A percentile compares a stretch with the other conserved stretches of the same genome.
Conservation (phyloP, 768 basidiomycete species). For the Lactarius evosmus region DNA sequence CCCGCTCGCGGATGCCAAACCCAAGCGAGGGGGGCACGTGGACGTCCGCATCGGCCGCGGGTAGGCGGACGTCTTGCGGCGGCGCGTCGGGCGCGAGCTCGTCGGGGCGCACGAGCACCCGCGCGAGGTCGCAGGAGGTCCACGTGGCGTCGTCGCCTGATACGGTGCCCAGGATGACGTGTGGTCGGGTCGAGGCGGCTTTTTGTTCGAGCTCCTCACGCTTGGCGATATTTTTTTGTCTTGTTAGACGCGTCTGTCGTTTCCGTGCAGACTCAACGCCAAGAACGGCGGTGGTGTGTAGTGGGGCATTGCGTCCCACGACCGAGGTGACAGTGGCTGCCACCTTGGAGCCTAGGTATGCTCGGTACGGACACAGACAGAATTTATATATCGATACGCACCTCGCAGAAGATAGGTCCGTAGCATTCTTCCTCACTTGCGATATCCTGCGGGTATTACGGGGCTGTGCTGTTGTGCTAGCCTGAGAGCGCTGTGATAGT, state of each 20-base stretch:
- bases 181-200: conserved; percentile 46
- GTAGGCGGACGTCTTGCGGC: not conserved
- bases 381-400: conserved; percentile 18
- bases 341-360: conserved; percentile 36
- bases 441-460: conserved; percentile 31
- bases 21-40: conserved; percentile 51
- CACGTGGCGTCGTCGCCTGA: conserved; percentile 65
- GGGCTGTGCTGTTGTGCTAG: conserved; percentile 10
- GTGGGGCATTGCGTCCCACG: conserved; percentile 32
- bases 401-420: conserved; percentile 30
- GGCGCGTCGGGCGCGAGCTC: conserved; percentile 19
- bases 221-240: conserved; percentile 45
- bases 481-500: not conserved
- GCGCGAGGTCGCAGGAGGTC: conserved; percentile 61
- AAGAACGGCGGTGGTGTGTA: conserved; percentile 49
- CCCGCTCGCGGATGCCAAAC: conserved; percentile 61
- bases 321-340: conserved; percentile 41
- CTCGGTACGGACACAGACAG: not conserved
- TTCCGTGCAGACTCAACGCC: conserved; percentile 35
- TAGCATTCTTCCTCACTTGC: conserved; percentile 19
- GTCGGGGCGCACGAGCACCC: conserved; percentile 40
- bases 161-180: conserved; percentile 73
- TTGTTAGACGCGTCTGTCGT: conserved; percentile 38
- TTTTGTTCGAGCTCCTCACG: conserved; percentile 42
- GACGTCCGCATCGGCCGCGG: conserved; percentile 40